A percentile compares a stretch with the other conserved stretches of the same genome.
Conservation (phyloP, 306 rosid genomes). For the Pyrus betulifolia region DNA sequence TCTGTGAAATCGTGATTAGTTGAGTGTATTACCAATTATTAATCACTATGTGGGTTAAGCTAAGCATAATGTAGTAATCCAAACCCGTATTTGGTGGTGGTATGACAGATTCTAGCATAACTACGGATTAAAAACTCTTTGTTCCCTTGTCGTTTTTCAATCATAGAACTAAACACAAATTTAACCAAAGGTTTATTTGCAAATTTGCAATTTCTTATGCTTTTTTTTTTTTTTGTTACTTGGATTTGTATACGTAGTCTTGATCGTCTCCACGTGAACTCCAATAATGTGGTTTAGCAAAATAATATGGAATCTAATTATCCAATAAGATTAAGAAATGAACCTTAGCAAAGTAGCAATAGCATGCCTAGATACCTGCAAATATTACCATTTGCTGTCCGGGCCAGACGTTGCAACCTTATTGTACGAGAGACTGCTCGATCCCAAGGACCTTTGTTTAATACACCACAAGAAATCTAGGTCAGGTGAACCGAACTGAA, state of each 20-base stretch:
- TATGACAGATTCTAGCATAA: neutral
- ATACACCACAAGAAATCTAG: neutral
- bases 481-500: neutral
- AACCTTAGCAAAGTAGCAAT: neutral
- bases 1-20: neutral
- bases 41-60: neutral
- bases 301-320: neutral
- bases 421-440: constrained; percentile 27
- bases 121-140: neutral
- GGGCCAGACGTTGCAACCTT: constrained; percentile 19
- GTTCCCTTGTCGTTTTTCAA: constrained; percentile 8
- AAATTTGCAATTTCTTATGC: too few species aligned
- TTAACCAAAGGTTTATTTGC: too few species aligned
- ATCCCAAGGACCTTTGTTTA: constrained; percentile 38
- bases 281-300: constrained; percentile 35
- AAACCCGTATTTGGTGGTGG: neutral
- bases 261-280: constrained; percentile 36
- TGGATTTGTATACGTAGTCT: neutral
- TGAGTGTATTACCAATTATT: neutral
- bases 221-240: neutral
- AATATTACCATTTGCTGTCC: constrained; percentile 21
- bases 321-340: constrained; percentile 1
- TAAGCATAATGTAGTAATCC: neutral
- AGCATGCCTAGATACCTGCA: neutral
- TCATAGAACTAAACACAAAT: neutral